Conservation (phyloP, 1,284 basidiomycete species). For the Mycosarcoma mackinlayi region DNA sequence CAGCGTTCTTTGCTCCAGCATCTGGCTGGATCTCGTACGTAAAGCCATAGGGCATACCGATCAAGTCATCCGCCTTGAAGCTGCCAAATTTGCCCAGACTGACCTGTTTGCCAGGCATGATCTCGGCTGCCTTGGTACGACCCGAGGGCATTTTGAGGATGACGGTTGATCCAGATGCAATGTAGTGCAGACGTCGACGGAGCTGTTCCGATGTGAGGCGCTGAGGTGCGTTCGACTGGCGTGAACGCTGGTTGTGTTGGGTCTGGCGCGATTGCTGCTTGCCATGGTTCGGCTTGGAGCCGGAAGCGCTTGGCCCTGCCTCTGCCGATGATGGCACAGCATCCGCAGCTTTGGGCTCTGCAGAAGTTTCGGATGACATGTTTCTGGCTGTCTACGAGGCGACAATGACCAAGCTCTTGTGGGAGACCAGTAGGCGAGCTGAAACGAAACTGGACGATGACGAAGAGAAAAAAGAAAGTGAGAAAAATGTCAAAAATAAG, state of each 20-base stretch:
- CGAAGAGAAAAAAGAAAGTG: not conserved
- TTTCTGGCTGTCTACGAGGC: not conserved
- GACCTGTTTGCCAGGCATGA: slow-evolving; percentile 56
- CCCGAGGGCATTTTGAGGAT: slow-evolving; percentile 61
- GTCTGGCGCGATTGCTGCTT: slow-evolving; percentile 12
- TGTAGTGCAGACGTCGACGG: slow-evolving; percentile 47
- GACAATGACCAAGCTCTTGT: not conserved
- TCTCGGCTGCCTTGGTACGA: slow-evolving; percentile 58
- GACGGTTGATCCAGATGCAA: slow-evolving; percentile 43
- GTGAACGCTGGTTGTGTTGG: slow-evolving; percentile 19
- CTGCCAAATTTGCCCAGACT: slow-evolving; percentile 67
- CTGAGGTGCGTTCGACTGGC: slow-evolving; percentile 16
- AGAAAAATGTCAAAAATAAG: not conserved
- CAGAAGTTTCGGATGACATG: slow-evolving; percentile 18
- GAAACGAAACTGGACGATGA: too few species aligned
- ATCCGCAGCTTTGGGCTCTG: too few species aligned
- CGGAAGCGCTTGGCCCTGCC: slow-evolving; percentile 21
- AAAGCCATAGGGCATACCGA: slow-evolving; percentile 65
- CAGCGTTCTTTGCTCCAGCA: slow-evolving; percentile 1
- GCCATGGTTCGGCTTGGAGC: slow-evolving; percentile 1
- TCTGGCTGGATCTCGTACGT: slow-evolving; percentile 63
- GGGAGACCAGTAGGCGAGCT: too few species aligned
- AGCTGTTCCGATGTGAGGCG: slow-evolving; percentile 47
- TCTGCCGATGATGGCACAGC: too few species aligned
- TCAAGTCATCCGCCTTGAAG: slow-evolving; percentile 63